Base-by-base conservation (phyloP, 768 basidiomycete genomes). In the Xerocomellus amylosporus region DNA sequence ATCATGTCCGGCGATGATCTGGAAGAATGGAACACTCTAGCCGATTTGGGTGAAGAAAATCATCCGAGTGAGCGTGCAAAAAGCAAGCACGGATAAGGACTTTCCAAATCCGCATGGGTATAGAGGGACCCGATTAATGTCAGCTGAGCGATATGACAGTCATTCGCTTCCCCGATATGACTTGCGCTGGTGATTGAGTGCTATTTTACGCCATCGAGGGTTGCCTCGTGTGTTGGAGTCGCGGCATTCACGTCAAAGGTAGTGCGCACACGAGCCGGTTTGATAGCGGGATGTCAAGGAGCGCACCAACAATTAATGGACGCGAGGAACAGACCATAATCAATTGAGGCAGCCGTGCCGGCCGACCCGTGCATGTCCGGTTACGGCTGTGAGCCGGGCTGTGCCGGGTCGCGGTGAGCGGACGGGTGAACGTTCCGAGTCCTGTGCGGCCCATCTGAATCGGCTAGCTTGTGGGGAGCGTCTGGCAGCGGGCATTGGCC, bases 201-300 rank as follows among this genome's bases (percentile, higher is more conserved):
- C 36, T 19, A 19, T 33, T 22, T 51, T 55, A 12, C 34, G 30
- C 43, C 19, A 44, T 42, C 42, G 41, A 59, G 58, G 61, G 61
- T 47, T 15, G 61, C 57, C 61, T 62, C 61, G 57, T 60, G 56
- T 40, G 26, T 3, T 33, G 42, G 40, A 30, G 41, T 56, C n/a
- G 46, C 46, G 39, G 40, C 34, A 7, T 37, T 41, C 56, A 49
- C 42, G 55, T 49, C 55, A 57, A 36, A 30, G 5, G 15, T 31
- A 14, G 34, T 33, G 51, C 28, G 28, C 17, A 36, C 26, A 50
- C 24, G 31, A 36, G 24, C n/a, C 9, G 43, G 20, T 15, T 47
- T 49, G 49, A 50, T 31, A 36, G 46, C 19, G 26, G 26, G 14
- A n/a, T 49, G 47, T 48, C 47, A 38, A 22, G 8, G 26, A 38